A percentile compares a stretch with the other conserved stretches of the same genome.
Evolutionary conservation across 1,284 basidiomycete species (phyloP).

Genomic region (Laetiporus sulphureus): DNA sequence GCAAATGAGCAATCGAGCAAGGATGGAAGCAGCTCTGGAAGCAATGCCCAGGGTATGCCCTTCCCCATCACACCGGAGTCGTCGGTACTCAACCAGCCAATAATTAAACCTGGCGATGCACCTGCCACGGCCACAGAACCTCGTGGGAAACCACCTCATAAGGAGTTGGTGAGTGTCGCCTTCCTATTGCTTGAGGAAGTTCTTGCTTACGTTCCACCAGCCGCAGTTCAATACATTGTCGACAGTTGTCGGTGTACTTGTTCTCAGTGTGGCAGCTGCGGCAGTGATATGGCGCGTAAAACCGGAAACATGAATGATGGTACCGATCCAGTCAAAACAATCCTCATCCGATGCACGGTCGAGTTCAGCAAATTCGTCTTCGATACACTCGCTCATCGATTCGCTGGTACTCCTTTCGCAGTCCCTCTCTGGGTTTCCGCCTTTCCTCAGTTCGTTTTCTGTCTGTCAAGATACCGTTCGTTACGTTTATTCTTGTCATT

Average conservation of each 20-base stretch:
- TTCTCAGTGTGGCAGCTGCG: slow-evolving; percentile 56
- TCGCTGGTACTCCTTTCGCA: not conserved
- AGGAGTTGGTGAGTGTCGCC: slow-evolving; percentile 15
- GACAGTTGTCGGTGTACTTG: slow-evolving; percentile 51
- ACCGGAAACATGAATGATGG: too few relatives aligned
- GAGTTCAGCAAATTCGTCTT: too few relatives aligned
- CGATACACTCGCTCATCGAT: too few relatives aligned
- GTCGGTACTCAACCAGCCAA: slow-evolving; percentile 33
- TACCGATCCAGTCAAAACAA: too few relatives aligned
- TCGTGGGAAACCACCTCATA: slow-evolving; percentile 10
- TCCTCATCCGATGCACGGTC: too few relatives aligned
- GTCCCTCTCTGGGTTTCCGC: not conserved
- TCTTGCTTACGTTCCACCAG: too few relatives aligned
- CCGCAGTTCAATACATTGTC: slow-evolving; percentile 17
- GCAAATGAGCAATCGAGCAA: slow-evolving; percentile 15
- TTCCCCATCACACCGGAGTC: slow-evolving; percentile 40
- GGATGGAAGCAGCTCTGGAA: slow-evolving; percentile 14
- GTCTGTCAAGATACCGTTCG: too few relatives aligned
- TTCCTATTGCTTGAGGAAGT: too few relatives aligned
- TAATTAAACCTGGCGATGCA: slow-evolving; percentile 21
- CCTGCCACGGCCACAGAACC: slow-evolving; percentile 13
- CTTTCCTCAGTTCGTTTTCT: too few relatives aligned
- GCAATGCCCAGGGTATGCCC: slow-evolving; percentile 19
- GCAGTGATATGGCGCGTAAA: slow-evolving; percentile 66
- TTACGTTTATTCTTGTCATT: not conserved